Evolutionary conservation across 441 rosid species (phyloP).

Genomic region (Geranium incanum): DNA sequence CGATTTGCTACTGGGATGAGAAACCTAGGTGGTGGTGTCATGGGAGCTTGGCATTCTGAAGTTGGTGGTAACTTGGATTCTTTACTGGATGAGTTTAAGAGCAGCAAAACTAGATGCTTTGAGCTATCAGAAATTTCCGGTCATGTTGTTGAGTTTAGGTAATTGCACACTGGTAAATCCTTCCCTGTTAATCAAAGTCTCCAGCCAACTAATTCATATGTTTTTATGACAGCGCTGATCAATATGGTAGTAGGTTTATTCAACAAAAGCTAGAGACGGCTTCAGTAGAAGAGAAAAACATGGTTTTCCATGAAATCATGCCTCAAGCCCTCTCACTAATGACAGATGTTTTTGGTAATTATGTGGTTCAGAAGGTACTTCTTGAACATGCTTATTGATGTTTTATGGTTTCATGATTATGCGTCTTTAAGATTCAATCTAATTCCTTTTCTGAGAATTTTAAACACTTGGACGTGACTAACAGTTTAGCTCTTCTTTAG

Average conservation of each 20-base stretch:
- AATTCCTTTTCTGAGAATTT: neutral
- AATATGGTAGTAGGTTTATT: conserved; percentile 71
- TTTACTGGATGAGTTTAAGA: conserved; percentile 60
- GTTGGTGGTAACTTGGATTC: conserved; percentile 42
- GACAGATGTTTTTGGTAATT: conserved; percentile 84
- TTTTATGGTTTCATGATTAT: neutral
- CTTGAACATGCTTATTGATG: conserved; percentile 1
- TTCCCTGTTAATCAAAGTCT: neutral
- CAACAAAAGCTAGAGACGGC: conserved; percentile 81
- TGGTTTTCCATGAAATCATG: conserved; percentile 64
- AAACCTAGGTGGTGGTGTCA: conserved; percentile 41
- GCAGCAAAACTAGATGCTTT: conserved; percentile 61
- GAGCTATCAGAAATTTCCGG: conserved; percentile 63
- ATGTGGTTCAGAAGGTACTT: conserved; percentile 73
- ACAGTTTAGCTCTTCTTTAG: conserved; percentile 28
- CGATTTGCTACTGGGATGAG: conserved; percentile 45
- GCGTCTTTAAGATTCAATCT: neutral
- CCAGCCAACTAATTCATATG: neutral
- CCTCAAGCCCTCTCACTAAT: conserved; percentile 56
- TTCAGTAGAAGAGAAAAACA: conserved; percentile 49
- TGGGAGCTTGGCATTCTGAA: conserved; percentile 56
- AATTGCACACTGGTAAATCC: neutral
- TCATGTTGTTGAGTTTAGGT: conserved; percentile 82
- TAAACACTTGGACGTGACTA: neutral
- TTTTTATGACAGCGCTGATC: conserved; percentile 46